Evolutionary conservation across 2,329 filamentous ascomycete species (phyloP), one percentile per base, ranked within the genome.

Genomic region (Penicillium freii): DNA sequence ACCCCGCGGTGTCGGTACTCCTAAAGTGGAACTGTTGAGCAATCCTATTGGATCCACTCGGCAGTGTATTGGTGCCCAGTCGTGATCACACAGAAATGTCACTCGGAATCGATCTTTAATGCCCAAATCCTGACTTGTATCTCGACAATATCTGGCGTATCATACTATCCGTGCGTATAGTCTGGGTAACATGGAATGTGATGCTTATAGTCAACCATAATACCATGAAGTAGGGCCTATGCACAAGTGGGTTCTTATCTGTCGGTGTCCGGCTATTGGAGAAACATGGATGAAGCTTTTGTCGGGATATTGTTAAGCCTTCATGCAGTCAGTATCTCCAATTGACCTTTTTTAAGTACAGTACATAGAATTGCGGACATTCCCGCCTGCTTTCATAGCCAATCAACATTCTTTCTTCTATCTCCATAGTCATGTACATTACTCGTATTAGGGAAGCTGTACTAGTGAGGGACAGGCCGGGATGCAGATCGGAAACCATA

Each of bases 1-100:
- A 44, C 53, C 52, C 52, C 38, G 45, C 53, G 39, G 25, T 45
- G 46, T 27, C 23, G 53, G 40, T 45, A 23, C 21, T 40, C 23
- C 34, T 13, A 17, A 21, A 44, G 53, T 38, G 46, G 53, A 34
- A 38, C 31, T 52, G 39, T 15, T 23, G 15, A 34, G 19, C 19
- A 19, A 42, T 42, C 19, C 21, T 25, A 48, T 50, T 49, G 38
- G 53, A 19, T 51, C 53, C 46, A 55, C 39, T 38, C n/a, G 13
- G 11, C 13, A 15, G 45, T 34, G 31, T 47, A n/a, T 55, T 44
- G 23, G 11, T 51, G 39, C 39, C 53, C 46, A 38, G 46, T 51
- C 11, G 23, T 23, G 29, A 13, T 8, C 25, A 31, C 25, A 19
- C 31, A 53, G n/a, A 33, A n/a, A 33, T 23, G 13, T n/a, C 25